Conservation (phyloP, 2,329 filamentous ascomycete genomes). For the Phialophora chinensis region DNA sequence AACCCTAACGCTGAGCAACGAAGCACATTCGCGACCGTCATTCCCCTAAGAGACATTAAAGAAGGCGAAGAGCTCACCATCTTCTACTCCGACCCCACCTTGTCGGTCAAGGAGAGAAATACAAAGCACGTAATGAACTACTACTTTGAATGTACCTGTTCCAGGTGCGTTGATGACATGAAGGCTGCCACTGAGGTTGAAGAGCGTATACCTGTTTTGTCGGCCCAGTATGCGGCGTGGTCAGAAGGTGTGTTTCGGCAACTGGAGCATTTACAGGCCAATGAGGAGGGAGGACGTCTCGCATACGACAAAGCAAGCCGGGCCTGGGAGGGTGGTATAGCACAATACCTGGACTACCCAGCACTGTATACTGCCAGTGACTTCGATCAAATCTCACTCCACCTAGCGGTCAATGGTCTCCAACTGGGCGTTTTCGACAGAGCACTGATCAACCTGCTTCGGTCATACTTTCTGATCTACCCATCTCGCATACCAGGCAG, state of each 20-base stretch:
- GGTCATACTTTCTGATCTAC: constrained; percentile 28
- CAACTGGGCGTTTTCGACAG: constrained; percentile 21
- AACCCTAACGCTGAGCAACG: constrained; percentile 40
- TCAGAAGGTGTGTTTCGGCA: constrained; percentile 7
- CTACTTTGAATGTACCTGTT: constrained; percentile 64
- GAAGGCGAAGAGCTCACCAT: constrained; percentile 65
- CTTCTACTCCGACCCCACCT: constrained; percentile 65
- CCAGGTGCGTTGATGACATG: constrained; percentile 17
- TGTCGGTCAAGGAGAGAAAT: constrained; percentile 56
- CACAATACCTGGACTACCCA: constrained; percentile 21
- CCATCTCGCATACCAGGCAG: constrained; percentile 20
- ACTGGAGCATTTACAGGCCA: not conserved
- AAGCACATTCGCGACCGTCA: constrained; percentile 17
- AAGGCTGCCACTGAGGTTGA: constrained; percentile 19
- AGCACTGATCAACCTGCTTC: constrained; percentile 25
- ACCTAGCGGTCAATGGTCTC: constrained; percentile 14
- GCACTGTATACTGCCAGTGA: constrained; percentile 23
- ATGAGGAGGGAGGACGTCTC: not conserved
- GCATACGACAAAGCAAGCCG: not conserved
- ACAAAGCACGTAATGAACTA: constrained; percentile 60
- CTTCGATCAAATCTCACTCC: constrained; percentile 22
- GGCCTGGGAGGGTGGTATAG: not conserved
- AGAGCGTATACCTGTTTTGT: constrained; percentile 9
- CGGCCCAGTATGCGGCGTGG: constrained; percentile 23
- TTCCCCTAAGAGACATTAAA: constrained; percentile 54